These are phyloP conservation scores for Hypoxylon sp. DNA, from an alignment of 2,329 filamentous ascomycete genomes.

Conservation along the genomic window DNA sequence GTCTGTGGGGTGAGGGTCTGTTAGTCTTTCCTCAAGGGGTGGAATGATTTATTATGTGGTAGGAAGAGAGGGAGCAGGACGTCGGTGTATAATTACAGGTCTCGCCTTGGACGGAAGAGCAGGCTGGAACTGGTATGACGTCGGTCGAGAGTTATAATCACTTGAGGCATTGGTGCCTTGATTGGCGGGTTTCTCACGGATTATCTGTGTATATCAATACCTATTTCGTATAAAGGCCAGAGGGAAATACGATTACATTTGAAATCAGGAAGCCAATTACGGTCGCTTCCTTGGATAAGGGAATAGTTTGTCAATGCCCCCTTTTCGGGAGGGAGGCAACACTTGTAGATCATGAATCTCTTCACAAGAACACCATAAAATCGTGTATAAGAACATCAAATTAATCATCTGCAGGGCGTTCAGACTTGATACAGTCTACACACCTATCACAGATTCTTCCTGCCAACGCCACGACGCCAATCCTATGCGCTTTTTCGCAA, in stretches of 20 bases:
- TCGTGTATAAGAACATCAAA: constrained; percentile 26
- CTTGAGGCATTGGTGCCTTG: neutral
- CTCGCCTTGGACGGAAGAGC: neutral
- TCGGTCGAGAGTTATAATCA: neutral
- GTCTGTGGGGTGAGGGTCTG: constrained; percentile 81
- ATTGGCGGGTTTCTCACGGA: neutral
- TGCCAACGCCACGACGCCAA: constrained; percentile 42
- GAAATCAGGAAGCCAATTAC: neutral
- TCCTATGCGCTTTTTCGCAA: constrained; percentile 32
- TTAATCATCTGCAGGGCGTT: constrained; percentile 16
- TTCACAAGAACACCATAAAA: constrained; percentile 4
- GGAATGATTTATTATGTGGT: neutral
- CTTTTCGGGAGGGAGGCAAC: neutral
- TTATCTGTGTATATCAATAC: constrained; percentile 19
- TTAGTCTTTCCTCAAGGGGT: constrained; percentile 52
- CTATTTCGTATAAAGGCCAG: constrained; percentile 15
- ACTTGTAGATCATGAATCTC: neutral
- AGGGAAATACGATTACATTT: constrained; percentile 9
- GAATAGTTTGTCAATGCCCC: neutral
- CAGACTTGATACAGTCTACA: constrained; percentile 26
- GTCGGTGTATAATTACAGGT: constrained; percentile 8
- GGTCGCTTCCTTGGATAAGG: neutral
- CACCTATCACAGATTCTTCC: constrained; percentile 18
- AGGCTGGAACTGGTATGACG: constrained; percentile 4
- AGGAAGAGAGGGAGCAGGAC: neutral